A percentile compares a stretch with the other conserved stretches of the same genome.
phyloP scores from a whole-genome alignment of 176 grass and related monocot species.

The Puccinellia tenuiflora region DNA sequence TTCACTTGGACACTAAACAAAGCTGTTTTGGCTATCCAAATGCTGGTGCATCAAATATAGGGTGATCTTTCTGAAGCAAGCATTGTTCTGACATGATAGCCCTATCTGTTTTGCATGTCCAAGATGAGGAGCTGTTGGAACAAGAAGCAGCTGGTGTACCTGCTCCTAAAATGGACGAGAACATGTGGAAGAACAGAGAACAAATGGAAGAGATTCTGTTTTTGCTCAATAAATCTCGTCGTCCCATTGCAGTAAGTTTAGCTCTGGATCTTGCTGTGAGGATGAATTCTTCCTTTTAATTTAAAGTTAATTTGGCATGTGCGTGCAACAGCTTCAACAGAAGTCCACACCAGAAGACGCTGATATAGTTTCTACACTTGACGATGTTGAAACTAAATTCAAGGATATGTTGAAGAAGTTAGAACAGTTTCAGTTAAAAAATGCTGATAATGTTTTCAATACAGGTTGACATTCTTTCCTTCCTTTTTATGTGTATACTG shows the following conservation, averaged over 20 bases:
- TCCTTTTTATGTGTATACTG: conserved; percentile 8
- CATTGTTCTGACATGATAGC: conserved; percentile 9
- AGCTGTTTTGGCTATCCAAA: background rate
- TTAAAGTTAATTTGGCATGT: conserved; percentile 19
- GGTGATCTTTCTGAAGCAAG: conserved; percentile 5
- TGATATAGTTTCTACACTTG: conserved; percentile 47
- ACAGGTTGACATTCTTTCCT: conserved; percentile 57
- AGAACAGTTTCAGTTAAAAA: conserved; percentile 77
- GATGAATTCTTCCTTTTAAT: background rate
- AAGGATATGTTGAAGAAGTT: conserved; percentile 67
- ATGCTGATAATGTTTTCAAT: conserved; percentile 95
- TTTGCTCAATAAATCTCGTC: conserved; percentile 55
- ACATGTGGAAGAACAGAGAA: conserved; percentile 99
- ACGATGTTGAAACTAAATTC: conserved; percentile 74
- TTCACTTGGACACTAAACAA: conserved; percentile 1
- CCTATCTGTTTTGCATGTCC: conserved; percentile 31
- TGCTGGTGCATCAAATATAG: background rate
- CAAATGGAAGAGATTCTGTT: conserved; percentile 92
- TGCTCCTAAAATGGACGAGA: conserved; percentile 94
- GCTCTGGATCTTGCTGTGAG: conserved; percentile 2
- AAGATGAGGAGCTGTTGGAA: conserved; percentile 70
- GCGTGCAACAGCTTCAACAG: conserved; percentile 65
- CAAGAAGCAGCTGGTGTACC: conserved; percentile 60
- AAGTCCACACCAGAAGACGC: conserved; percentile 45
- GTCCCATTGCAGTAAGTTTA: conserved; percentile 55